A percentile compares a stretch with the other conserved stretches of the same genome.
These are phyloP conservation scores for Termitomyces sp. DNA, from an alignment of 768 basidiomycete genomes.

Conservation along the genomic window DNA sequence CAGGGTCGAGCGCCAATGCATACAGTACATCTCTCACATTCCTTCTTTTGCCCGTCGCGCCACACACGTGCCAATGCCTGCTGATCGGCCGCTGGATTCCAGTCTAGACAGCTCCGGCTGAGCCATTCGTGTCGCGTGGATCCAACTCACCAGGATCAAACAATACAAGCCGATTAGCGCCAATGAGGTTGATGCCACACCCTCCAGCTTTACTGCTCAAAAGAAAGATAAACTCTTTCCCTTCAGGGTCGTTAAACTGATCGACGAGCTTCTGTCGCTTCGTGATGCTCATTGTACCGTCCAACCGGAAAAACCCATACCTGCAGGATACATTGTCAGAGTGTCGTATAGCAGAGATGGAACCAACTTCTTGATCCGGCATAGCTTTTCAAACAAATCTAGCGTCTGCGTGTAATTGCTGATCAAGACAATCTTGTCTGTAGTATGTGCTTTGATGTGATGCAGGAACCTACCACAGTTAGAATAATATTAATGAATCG, in stretches of 20 bases:
- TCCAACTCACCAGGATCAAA: constrained; percentile 78
- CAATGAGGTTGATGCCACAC: constrained; percentile 95
- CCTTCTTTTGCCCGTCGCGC: constrained; percentile 99
- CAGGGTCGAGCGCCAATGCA: not conserved
- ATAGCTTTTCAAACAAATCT: constrained; percentile 87
- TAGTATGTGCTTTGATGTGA: constrained; percentile 73
- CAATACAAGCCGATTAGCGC: constrained; percentile 90
- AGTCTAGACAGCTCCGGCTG: constrained; percentile 47
- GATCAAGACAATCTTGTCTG: constrained; percentile 94
- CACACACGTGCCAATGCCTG: constrained; percentile 98
- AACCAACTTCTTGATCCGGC: constrained; percentile 74
- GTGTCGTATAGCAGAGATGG: not conserved
- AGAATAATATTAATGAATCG: not conserved
- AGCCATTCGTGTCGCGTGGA: not conserved
- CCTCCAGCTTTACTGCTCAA: constrained; percentile 95
- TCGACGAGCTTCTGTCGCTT: constrained; percentile 96
- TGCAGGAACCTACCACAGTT: constrained; percentile 63
- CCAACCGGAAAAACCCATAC: constrained; percentile 88
- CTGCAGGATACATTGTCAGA: constrained; percentile 28
- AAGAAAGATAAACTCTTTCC: constrained; percentile 92
- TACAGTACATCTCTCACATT: constrained; percentile 52
- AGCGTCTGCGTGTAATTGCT: constrained; percentile 96
- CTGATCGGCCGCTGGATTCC: constrained; percentile 98
- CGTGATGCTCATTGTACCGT: constrained; percentile 87
- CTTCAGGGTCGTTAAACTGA: constrained; percentile 89